Conservation (phyloP, 345 rosid species). For the Erysimum cheiranthoides region DNA sequence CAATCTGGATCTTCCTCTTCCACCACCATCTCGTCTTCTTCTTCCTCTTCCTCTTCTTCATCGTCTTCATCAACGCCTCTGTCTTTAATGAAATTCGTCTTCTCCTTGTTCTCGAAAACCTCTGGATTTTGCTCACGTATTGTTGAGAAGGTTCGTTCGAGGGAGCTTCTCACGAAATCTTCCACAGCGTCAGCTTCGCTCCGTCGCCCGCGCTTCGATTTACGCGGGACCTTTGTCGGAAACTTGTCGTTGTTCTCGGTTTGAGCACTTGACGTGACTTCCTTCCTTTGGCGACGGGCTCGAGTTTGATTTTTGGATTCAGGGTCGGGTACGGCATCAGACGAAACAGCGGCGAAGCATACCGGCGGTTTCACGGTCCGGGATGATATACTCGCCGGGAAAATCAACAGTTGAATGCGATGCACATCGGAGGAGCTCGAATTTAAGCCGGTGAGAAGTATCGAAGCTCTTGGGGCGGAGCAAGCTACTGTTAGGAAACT, state of each 20-base stretch:
- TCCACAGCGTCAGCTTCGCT: constrained; percentile 88
- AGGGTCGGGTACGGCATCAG: constrained; percentile 50
- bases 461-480: constrained; percentile 41
- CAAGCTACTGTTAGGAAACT: constrained; percentile 25
- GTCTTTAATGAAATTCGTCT: constrained; percentile 54
- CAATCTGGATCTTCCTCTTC: constrained; percentile 84
- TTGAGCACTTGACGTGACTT: constrained; percentile 32
- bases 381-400: not conserved
- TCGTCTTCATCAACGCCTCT: constrained; percentile 48
- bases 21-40: constrained; percentile 61
- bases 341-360: constrained; percentile 52
- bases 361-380: constrained; percentile 33
- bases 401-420: not conserved
- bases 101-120: constrained; percentile 54
- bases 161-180: constrained; percentile 70
- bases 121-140: constrained; percentile 64
- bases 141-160: constrained; percentile 70
- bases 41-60: constrained; percentile 41
- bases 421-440: not conserved
- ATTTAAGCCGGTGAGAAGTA: not conserved
- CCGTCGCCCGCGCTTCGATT: constrained; percentile 72
- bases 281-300: constrained; percentile 26
- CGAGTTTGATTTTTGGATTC: constrained; percentile 44
- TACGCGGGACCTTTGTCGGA: constrained; percentile 58
- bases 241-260: constrained; percentile 34